Base-by-base conservation (phyloP, 2,329 filamentous ascomycete genomes). In the Parastagonospora nodorum region DNA sequence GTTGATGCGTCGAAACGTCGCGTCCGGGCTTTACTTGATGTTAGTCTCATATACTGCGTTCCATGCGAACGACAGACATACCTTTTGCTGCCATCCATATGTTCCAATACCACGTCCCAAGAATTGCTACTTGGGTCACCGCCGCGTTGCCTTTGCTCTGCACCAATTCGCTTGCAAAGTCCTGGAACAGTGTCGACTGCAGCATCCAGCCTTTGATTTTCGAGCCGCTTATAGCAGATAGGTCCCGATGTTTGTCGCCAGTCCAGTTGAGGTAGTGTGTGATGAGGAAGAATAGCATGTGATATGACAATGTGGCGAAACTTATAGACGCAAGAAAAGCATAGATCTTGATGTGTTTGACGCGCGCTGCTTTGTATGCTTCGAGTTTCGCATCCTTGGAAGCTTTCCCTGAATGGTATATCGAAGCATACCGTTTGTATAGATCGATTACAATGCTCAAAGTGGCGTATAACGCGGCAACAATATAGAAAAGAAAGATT, bases 271-370 rank as follows among this genome's bases (percentile, higher is more conserved):
- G 24, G n/a, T 64, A 67, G 2, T 66, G 67, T 2, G 42, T 45
- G 11, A 68, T 50, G 3, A 72, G 55, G 41, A 72, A 72, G 31
- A 54, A 59, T 12, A 67, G 60, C 68, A 73, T 72, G 41, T 71
- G 55, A 38, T 63, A 69, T 0, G 66, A 67, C 1, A 71, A 45
- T 2, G 58, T 58, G 3, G 57, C 54, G 45, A 73, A 72, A 45
- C 61, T 67, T 27, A 68, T 42, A 1, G 60, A 55, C 2, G 66
- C 63, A 5, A 71, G 52, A 24, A 60, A 53, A 5, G 60, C 50
- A 45, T 71, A 69, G 35, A 67, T 62, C 11, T 63, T 64, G 41
- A 70, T 54, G 15, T 69, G 65, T 9, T 59, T 55, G 12, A 48
- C 51, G 14, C 61, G 60, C 19, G 58, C 65, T 30, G 46, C 35